Evolutionary conservation across 305 asterid genomes (phyloP).

Genomic region (Solanum hybrid): DNA sequence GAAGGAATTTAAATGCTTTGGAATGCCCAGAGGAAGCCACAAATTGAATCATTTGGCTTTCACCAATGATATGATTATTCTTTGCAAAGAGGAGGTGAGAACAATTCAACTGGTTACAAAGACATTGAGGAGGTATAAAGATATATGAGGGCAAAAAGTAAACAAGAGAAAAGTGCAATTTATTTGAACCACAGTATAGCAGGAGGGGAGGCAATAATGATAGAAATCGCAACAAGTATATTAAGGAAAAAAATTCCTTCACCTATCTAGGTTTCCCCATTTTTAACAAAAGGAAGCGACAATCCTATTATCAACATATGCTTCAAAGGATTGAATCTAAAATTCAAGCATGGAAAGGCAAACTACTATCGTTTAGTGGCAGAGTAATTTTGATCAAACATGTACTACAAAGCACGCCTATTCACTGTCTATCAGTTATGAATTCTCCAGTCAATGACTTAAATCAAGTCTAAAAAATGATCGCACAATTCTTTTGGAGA

Average conservation of each 20-base stretch:
- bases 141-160: not conserved
- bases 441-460: not conserved
- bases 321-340: too few relatives aligned
- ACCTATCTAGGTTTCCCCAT: not conserved
- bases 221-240: too few relatives aligned
- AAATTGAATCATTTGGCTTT: not conserved
- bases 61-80: too few relatives aligned
- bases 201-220: not conserved
- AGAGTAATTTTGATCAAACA: not conserved
- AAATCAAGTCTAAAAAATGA: not conserved
- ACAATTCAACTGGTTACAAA: not conserved
- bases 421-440: too few relatives aligned
- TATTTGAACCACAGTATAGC: too few relatives aligned
- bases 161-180: not conserved
- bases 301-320: not conserved
- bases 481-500: not conserved
- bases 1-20: not conserved
- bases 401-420: not conserved
- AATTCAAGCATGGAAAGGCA: not conserved
- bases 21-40: not conserved
- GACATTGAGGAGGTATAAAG: not conserved
- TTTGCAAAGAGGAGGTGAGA: not conserved
- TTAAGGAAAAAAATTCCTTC: not conserved
- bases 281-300: too few relatives aligned
- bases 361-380: not conserved